A percentile compares a stretch with the other conserved stretches of the same genome.
Evolutionary conservation across 2,329 filamentous ascomycete genomes (phyloP).

Genomic region (Trichoderma harzianum): DNA sequence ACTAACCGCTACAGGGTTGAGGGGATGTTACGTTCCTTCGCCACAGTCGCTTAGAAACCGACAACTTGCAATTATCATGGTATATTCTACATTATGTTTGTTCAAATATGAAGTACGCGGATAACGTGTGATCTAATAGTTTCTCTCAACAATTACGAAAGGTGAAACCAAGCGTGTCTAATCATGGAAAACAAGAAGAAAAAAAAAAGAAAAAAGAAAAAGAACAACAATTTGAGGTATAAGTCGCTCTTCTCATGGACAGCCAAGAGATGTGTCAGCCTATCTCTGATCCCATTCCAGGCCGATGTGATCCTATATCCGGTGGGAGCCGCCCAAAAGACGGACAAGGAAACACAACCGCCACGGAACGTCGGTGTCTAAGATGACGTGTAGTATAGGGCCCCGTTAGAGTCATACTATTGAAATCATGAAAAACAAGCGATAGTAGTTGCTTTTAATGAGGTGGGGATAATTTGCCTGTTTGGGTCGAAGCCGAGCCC

Average conservation of each 20-base stretch:
- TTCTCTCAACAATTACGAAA: background rate
- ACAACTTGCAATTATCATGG: background rate
- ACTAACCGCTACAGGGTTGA: background rate
- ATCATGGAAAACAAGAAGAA: background rate
- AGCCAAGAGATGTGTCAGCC: background rate
- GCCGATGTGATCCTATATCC: background rate
- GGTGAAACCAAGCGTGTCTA: background rate
- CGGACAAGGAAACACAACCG: background rate
- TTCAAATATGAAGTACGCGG: background rate
- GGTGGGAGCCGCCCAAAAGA: background rate
- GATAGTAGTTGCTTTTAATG: background rate
- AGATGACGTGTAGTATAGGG: background rate
- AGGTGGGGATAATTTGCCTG: background rate
- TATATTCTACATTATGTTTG: background rate
- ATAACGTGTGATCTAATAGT: background rate
- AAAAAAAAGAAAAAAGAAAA: background rate
- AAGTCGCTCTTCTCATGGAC: background rate
- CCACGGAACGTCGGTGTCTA: background rate
- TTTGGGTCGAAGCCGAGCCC: background rate
- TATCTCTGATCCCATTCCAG: background rate
- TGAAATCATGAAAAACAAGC: background rate
- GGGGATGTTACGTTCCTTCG: background rate
- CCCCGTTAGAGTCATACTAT: background rate
- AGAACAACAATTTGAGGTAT: background rate
- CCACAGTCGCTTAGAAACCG: background rate